These are phyloP conservation scores for Cylindricascospora bacillispora DNA, from an alignment of 1,139 yeast genomes.

Conservation along the genomic window DNA sequence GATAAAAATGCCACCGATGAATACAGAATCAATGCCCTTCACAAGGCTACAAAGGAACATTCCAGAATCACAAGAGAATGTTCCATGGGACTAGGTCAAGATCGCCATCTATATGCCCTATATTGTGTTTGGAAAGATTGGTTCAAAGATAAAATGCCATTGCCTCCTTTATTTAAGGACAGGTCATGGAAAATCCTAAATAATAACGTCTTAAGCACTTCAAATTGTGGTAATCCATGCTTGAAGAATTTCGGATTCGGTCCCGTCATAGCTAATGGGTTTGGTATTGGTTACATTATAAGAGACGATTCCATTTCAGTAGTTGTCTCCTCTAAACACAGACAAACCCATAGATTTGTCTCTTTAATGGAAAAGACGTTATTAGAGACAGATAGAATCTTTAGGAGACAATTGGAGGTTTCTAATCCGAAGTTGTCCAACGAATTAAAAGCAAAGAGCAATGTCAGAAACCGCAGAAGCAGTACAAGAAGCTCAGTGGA, in stretches of 20 bases:
- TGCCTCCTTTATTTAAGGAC: conserved; percentile 65
- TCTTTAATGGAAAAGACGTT: conserved; percentile 22
- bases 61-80: conserved; percentile 55
- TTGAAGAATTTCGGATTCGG: conserved; percentile 84
- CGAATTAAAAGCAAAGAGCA: conserved; percentile 5
- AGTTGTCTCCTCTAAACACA: conserved; percentile 80
- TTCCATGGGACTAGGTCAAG: conserved; percentile 73
- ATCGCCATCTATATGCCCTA: conserved; percentile 77
- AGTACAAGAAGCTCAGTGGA: neutral
- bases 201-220: conserved; percentile 49
- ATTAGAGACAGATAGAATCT: conserved; percentile 19
- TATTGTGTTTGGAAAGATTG: conserved; percentile 82
- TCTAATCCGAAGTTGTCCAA: conserved; percentile 2
- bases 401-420: conserved; percentile 8
- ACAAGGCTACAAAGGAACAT: conserved; percentile 61
- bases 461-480: conserved; percentile 1
- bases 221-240: conserved; percentile 78
- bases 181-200: conserved; percentile 64
- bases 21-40: conserved; percentile 49
- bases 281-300: conserved; percentile 83
- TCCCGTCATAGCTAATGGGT: conserved; percentile 81
- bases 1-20: conserved; percentile 48
- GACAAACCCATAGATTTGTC: conserved; percentile 76
- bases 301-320: conserved; percentile 75
- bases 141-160: conserved; percentile 33